These are phyloP conservation scores for Colletotrichum magnum DNA, from an alignment of 2,329 filamentous ascomycete genomes.

Conservation along the genomic window DNA sequence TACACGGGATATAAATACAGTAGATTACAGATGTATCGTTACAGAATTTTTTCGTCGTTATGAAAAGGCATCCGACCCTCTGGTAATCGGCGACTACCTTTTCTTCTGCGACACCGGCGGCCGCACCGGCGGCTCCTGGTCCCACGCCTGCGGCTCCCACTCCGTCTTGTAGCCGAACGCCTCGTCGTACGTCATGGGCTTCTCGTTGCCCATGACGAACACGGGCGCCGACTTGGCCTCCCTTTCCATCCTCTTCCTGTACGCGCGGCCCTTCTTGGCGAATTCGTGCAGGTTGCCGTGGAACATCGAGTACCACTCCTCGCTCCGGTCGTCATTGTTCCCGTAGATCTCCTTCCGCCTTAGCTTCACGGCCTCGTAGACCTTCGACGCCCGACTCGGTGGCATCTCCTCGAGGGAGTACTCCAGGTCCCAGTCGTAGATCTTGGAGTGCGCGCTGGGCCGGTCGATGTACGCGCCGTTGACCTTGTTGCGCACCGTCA, in stretches of 20 bases:
- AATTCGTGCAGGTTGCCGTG: slow-evolving; percentile 54
- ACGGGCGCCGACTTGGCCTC: slow-evolving; percentile 63
- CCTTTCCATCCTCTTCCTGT: slow-evolving; percentile 68
- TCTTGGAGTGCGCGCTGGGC: slow-evolving; percentile 62
- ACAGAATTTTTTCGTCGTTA: too few relatives aligned
- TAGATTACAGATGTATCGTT: neutral
- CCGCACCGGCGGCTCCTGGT: neutral
- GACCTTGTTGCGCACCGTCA: slow-evolving; percentile 81
- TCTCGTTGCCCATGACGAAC: slow-evolving; percentile 61
- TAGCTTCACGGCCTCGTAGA: slow-evolving; percentile 70
- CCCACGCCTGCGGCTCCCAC: slow-evolving; percentile 25
- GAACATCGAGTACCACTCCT: slow-evolving; percentile 64
- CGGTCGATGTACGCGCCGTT: slow-evolving; percentile 75
- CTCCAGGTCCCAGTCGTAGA: slow-evolving; percentile 78
- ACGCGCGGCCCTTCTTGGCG: slow-evolving; percentile 69
- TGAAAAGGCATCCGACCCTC: too few relatives aligned
- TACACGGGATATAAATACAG: neutral
- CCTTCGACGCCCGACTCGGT: slow-evolving; percentile 55
- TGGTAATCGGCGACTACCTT: too few relatives aligned
- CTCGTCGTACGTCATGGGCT: slow-evolving; percentile 50
- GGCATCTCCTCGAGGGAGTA: slow-evolving; percentile 80
- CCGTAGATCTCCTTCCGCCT: slow-evolving; percentile 66
- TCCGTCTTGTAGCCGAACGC: slow-evolving; percentile 49
- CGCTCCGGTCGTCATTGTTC: slow-evolving; percentile 56
- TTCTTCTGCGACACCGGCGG: neutral